Evolutionary conservation across 371 early-diverging fungal species (phyloP).

Genomic region (Mucor irregularis): DNA sequence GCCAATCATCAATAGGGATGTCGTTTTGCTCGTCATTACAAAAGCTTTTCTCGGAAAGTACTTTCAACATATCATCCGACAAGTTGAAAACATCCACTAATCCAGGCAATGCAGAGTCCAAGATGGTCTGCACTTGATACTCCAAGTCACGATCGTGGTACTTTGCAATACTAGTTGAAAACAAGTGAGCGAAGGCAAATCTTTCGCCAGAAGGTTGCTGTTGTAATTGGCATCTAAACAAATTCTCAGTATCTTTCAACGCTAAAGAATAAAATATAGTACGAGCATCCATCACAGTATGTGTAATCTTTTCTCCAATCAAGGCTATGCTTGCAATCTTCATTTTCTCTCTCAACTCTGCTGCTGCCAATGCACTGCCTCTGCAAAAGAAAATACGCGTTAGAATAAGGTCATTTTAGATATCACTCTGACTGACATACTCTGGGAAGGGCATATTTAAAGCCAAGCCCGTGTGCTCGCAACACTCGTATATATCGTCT

Average conservation of each 20-base stretch:
- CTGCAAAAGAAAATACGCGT: background rate
- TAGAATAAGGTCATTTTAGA: background rate
- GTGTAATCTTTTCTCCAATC: constrained; percentile 6
- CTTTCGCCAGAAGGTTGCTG: background rate
- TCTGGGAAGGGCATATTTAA: constrained; percentile 12
- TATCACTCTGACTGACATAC: background rate
- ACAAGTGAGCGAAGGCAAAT: constrained; percentile 6
- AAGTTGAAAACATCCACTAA: constrained; percentile 13
- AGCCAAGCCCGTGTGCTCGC: constrained; percentile 6
- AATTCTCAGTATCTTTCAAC: background rate
- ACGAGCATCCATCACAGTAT: constrained; percentile 1
- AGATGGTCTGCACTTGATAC: background rate
- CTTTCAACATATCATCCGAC: constrained; percentile 2
- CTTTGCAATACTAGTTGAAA: background rate
- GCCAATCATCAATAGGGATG: background rate
- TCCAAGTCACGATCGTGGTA: constrained; percentile 12
- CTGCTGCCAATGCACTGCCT: constrained; percentile 11
- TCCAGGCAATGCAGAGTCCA: constrained; percentile 1
- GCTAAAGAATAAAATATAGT: constrained; percentile 1
- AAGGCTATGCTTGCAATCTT: constrained; percentile 5
- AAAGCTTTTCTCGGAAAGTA: background rate
- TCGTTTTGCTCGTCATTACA: background rate
- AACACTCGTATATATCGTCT: constrained; percentile 10
- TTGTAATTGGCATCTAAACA: background rate
- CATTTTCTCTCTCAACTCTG: constrained; percentile 10